Percentiles rank a stretch among this genome's conserved stretches.
Evolutionary conservation across 2,329 filamentous ascomycete genomes (phyloP).

Genomic region (Scedosporium apiospermum): DNA sequence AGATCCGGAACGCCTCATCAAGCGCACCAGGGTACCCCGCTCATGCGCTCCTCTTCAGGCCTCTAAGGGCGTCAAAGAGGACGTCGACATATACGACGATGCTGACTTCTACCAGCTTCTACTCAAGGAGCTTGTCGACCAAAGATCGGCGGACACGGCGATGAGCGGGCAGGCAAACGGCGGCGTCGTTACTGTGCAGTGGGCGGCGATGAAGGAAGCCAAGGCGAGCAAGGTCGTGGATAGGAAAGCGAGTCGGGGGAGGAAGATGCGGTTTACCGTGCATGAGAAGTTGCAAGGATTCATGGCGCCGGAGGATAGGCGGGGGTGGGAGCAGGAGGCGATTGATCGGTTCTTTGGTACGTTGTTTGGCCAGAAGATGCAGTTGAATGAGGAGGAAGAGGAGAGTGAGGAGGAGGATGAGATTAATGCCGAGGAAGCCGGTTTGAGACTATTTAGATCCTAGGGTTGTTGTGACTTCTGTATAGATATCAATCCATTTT

Average conservation of each 20-base stretch:
- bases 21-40: constrained; percentile 59
- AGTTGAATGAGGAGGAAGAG: constrained; percentile 49
- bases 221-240: constrained; percentile 81
- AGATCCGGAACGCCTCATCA: constrained; percentile 56
- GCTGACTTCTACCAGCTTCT: constrained; percentile 90
- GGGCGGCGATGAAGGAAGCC: constrained; percentile 62
- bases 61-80: constrained; percentile 45
- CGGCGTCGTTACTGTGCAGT: constrained; percentile 45
- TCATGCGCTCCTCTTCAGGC: constrained; percentile 68
- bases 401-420: constrained; percentile 42
- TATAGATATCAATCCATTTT: neutral
- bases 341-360: constrained; percentile 70
- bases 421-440: constrained; percentile 41
- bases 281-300: constrained; percentile 98
- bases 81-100: constrained; percentile 73
- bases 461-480: constrained; percentile 10
- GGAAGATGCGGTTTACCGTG: constrained; percentile 88
- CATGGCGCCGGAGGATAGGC: constrained; percentile 83
- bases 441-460: constrained; percentile 42
- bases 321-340: constrained; percentile 70
- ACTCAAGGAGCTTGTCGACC: constrained; percentile 86
- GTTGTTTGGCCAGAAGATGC: constrained; percentile 61
- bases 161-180: constrained; percentile 31
- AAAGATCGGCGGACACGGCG: constrained; percentile 63
- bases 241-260: constrained; percentile 87